A percentile compares a stretch with the other conserved stretches of the same genome.
These are phyloP conservation scores for Backusella macrospora DNA, from an alignment of 192 early-diverging fungal genomes.

Conservation along the genomic window DNA sequence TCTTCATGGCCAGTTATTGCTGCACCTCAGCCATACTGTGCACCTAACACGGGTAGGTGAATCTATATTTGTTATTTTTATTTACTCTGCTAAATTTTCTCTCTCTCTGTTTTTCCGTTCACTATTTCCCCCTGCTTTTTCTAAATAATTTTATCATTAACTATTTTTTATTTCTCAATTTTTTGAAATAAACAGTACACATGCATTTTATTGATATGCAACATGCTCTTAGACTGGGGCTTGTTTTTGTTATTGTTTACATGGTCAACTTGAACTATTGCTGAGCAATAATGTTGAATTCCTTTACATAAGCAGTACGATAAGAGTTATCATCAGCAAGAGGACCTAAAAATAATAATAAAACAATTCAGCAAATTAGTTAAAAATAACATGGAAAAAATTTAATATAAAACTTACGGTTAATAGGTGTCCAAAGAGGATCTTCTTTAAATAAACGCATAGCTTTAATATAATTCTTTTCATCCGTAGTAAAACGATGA, in stretches of 20 bases:
- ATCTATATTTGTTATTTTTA: too few relatives aligned
- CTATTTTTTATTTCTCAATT: neutral
- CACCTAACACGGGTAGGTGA: too few relatives aligned
- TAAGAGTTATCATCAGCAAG: constrained; percentile 61
- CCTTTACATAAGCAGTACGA: constrained; percentile 54
- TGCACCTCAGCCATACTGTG: too few relatives aligned
- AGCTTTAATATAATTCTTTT: constrained; percentile 82
- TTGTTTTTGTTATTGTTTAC: too few relatives aligned
- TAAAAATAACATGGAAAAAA: neutral
- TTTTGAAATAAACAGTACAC: too few relatives aligned
- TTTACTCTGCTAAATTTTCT: too few relatives aligned
- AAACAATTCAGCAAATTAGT: neutral
- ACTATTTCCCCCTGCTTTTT: neutral
- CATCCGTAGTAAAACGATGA: constrained; percentile 94
- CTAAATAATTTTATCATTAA: neutral
- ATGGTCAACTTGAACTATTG: too few relatives aligned
- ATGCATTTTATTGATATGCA: neutral
- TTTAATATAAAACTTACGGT: constrained; percentile 49
- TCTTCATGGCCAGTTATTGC: too few relatives aligned
- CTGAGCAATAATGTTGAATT: constrained; percentile 14
- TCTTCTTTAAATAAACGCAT: constrained; percentile 86
- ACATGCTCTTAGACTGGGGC: too few relatives aligned
- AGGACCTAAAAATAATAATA: constrained; percentile 29
- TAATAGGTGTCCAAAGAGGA: constrained; percentile 82
- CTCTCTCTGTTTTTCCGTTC: neutral